Conservation (phyloP, 1,139 yeast genomes). For the Magnusiomyces tetraspermus region DNA sequence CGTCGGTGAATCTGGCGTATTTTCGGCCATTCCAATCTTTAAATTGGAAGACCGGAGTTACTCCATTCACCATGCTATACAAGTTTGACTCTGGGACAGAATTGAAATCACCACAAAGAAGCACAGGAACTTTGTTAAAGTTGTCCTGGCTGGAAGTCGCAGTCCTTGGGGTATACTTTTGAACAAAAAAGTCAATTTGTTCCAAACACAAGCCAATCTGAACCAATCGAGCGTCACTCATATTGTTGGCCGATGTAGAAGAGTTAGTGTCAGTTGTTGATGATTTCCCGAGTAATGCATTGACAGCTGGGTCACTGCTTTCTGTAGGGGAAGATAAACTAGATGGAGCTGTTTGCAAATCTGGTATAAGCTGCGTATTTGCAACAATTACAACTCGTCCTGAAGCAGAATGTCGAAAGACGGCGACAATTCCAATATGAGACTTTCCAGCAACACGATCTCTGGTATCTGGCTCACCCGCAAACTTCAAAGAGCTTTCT, state of each 20-base stretch:
- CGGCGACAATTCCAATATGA: conserved; percentile 5
- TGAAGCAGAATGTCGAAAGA: not conserved
- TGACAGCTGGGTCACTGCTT: not conserved
- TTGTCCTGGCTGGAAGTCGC: not conserved
- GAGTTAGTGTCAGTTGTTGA: not conserved
- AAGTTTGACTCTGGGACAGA: not conserved
- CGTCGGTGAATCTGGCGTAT: conserved; percentile 5
- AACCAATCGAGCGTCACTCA: conserved; percentile 3
- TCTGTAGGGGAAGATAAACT: not conserved
- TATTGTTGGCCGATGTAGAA: not conserved
- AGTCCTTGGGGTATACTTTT: conserved; percentile 2
- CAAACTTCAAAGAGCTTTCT: not conserved
- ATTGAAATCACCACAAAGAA: conserved; percentile 6
- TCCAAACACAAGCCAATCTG: conserved; percentile 6
- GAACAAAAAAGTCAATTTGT: conserved; percentile 6
- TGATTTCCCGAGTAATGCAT: not conserved
- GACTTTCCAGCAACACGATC: conserved; percentile 6
- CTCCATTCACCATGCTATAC: conserved; percentile 1
- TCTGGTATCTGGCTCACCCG: conserved; percentile 4
- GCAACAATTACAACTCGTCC: conserved; percentile 2
- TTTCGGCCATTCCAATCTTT: conserved; percentile 4
- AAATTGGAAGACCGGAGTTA: not conserved
- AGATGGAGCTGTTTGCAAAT: not conserved
- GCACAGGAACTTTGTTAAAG: conserved; percentile 3
- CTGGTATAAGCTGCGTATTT: conserved; percentile 5